phyloP scores from a whole-genome alignment of 129 eudicot species.

The Flaveria sonorensis region DNA sequence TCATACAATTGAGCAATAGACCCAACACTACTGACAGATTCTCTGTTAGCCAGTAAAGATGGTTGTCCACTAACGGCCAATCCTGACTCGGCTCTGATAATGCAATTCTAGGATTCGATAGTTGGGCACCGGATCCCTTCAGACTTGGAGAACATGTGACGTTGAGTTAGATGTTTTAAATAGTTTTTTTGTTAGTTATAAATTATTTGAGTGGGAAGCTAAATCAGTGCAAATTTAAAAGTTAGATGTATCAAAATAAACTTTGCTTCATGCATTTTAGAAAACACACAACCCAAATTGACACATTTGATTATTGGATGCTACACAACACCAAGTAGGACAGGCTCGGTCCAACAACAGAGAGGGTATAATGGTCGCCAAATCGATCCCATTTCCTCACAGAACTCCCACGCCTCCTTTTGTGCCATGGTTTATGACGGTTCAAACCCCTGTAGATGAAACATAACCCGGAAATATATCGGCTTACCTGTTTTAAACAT shows the following conservation, averaged over 20 bases:
- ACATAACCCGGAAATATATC: no score
- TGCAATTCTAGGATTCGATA: no score
- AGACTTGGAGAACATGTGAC: no score
- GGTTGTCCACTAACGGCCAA: no score
- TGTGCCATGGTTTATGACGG: no score
- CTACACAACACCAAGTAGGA: slow-evolving; percentile 59
- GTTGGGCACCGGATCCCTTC: no score
- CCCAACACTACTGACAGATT: no score
- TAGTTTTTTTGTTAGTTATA: not conserved
- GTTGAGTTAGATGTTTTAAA: not conserved
- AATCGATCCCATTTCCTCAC: slow-evolving; percentile 46
- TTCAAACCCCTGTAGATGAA: no score
- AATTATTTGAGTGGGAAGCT: not conserved
- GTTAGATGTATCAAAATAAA: not conserved
- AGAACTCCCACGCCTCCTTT: no score
- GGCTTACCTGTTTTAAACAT: not conserved
- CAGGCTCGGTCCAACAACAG: slow-evolving; percentile 78
- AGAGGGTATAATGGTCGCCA: slow-evolving; percentile 72
- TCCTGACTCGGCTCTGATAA: no score
- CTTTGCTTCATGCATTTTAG: no score
- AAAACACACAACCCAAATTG: not conserved
- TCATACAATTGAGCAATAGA: not conserved
- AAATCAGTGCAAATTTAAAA: not conserved
- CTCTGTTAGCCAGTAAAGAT: no score
- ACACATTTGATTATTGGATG: slow-evolving; percentile 50